Percentiles rank a stretch among this genome's conserved stretches.
These are phyloP conservation scores for Suillus luteus DNA, from an alignment of 768 basidiomycete species.

Conservation along the genomic window DNA sequence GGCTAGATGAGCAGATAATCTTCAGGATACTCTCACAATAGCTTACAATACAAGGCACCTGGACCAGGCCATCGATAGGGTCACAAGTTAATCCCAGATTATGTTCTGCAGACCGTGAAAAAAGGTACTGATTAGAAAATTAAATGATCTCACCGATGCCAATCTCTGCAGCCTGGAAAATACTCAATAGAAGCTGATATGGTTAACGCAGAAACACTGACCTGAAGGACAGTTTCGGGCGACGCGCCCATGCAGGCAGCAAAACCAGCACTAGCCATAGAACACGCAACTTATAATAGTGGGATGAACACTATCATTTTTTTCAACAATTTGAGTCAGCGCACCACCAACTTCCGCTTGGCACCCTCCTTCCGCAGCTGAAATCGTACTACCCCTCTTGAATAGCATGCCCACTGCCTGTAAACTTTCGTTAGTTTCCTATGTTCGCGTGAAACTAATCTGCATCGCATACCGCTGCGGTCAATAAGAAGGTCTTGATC, in stretches of 20 bases:
- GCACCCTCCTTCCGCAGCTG: slow-evolving; percentile 93
- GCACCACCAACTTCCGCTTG: slow-evolving; percentile 93
- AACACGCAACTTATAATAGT: slow-evolving; percentile 71
- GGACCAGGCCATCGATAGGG: slow-evolving; percentile 90
- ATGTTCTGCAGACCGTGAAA: slow-evolving; percentile 56
- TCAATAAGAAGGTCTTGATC: slow-evolving; percentile 85
- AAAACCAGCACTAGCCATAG: slow-evolving; percentile 94
- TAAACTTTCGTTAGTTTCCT: neutral
- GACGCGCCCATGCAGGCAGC: slow-evolving; percentile 93
- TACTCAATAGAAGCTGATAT: slow-evolving; percentile 7
- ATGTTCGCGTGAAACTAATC: neutral
- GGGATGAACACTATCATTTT: slow-evolving; percentile 9
- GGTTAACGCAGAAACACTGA: slow-evolving; percentile 26
- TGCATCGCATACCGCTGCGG: slow-evolving; percentile 74
- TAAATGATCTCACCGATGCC: slow-evolving; percentile 66
- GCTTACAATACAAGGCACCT: slow-evolving; percentile 93
- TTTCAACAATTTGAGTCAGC: slow-evolving; percentile 16
- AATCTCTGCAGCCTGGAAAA: slow-evolving; percentile 75
- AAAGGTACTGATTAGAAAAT: neutral
- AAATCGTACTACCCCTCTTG: slow-evolving; percentile 96
- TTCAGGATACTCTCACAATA: slow-evolving; percentile 13
- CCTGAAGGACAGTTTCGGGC: slow-evolving; percentile 81
- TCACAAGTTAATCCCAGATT: slow-evolving; percentile 91
- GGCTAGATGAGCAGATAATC: neutral
- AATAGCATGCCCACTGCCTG: slow-evolving; percentile 94